Evolutionary conservation across 257 asterid species (phyloP).

Genomic region (Rubia yunnanensis): DNA sequence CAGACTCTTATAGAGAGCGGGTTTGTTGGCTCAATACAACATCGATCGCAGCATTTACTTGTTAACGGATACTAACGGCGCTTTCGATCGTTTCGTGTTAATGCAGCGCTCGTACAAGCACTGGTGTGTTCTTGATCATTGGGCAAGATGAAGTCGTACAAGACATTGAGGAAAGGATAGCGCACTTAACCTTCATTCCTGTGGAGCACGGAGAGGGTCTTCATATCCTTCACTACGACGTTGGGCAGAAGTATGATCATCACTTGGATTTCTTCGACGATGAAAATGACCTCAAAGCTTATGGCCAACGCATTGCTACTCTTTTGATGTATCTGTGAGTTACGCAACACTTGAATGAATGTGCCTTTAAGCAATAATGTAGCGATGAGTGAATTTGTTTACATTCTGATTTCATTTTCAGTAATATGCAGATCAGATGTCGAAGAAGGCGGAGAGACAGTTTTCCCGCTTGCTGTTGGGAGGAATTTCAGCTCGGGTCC

Average conservation of each 20-base stretch:
- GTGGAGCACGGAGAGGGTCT: conserved; percentile 85
- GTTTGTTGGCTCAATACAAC: conserved; percentile 26
- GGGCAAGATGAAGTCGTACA: conserved; percentile 52
- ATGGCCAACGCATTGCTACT: conserved; percentile 91
- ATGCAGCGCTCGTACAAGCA: conserved; percentile 82
- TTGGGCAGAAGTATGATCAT: conserved; percentile 86
- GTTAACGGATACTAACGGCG: not conserved
- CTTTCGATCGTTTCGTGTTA: not conserved
- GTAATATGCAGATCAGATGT: conserved; percentile 69
- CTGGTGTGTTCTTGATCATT: conserved; percentile 60
- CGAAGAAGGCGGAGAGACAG: conserved; percentile 97
- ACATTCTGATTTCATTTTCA: not conserved
- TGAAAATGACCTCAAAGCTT: conserved; percentile 67
- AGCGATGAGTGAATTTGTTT: too few relatives aligned
- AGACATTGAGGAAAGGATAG: conserved; percentile 65
- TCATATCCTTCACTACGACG: conserved; percentile 80
- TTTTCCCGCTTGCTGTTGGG: conserved; percentile 73
- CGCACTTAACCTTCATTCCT: conserved; percentile 64
- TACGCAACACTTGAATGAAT: conserved; percentile 1
- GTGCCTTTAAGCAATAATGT: too few relatives aligned
- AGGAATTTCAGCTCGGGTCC: conserved; percentile 57
- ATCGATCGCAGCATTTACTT: not conserved
- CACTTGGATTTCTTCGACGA: conserved; percentile 80
- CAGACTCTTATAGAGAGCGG: conserved; percentile 72
- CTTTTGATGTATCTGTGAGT: conserved; percentile 86